Conservation (phyloP, 1,139 yeast genomes). For the Diutina catenulata region DNA sequence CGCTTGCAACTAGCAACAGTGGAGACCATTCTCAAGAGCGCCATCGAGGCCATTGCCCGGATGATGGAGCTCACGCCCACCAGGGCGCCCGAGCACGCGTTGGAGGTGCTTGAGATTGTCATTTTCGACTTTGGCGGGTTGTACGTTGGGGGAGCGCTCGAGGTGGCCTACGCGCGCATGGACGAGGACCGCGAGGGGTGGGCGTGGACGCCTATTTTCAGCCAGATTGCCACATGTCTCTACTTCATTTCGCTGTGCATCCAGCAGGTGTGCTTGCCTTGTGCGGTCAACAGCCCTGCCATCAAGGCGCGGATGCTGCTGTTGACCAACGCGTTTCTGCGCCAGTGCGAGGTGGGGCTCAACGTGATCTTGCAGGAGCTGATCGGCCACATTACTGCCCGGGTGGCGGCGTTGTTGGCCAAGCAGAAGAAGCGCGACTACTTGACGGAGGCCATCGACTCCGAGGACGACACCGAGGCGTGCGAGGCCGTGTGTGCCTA, state of each 20-base stretch:
- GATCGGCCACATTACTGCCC: conserved; percentile 35
- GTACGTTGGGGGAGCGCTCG: conserved; percentile 67
- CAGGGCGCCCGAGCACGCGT: conserved; percentile 51
- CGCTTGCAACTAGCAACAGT: conserved; percentile 23
- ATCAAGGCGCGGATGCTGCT: conserved; percentile 53
- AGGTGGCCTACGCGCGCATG: conserved; percentile 41
- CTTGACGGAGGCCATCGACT: conserved; percentile 27
- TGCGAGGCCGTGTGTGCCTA: conserved; percentile 54
- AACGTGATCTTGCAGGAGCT: conserved; percentile 56
- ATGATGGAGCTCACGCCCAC: conserved; percentile 61
- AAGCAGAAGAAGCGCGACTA: conserved; percentile 57
- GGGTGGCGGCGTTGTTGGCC: conserved; percentile 38
- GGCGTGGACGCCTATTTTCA: conserved; percentile 36
- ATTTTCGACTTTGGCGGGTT: conserved; percentile 62
- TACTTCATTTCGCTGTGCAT: conserved; percentile 60
- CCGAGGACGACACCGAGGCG: conserved; percentile 55
- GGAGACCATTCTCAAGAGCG: conserved; percentile 55
- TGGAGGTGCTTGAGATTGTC: conserved; percentile 56
- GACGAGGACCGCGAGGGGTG: conserved; percentile 20
- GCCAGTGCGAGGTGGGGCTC: conserved; percentile 57
- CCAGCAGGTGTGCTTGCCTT: conserved; percentile 60
- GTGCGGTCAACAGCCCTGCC: conserved; percentile 51
- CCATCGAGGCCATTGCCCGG: conserved; percentile 74
- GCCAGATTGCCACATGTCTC: conserved; percentile 50
- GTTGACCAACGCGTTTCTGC: conserved; percentile 55